A percentile compares a stretch with the other conserved stretches of the same genome.
These are phyloP conservation scores for Pterothamnion heteromorphum DNA, from an alignment of 31 red algal species.

Conservation along the genomic window DNA sequence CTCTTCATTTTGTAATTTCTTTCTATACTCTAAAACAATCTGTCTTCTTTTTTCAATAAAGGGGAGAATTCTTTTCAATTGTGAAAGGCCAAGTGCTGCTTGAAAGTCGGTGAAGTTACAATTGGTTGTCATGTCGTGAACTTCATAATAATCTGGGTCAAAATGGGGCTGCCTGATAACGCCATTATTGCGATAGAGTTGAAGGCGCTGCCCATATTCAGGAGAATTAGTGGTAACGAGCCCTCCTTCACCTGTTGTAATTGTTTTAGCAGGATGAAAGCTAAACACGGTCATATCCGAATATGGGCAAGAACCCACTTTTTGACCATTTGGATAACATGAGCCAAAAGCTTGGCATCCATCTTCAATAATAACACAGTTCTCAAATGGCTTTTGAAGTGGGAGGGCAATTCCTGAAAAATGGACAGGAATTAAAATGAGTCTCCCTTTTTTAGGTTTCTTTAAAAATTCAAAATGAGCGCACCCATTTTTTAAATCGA, in stretches of 20 bases:
- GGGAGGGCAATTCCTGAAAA: background rate
- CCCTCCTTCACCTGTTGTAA: constrained; percentile 38
- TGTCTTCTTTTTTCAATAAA: background rate
- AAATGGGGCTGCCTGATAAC: background rate
- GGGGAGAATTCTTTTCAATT: background rate
- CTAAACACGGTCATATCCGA: constrained; percentile 6
- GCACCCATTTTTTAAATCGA: background rate
- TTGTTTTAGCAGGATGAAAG: constrained; percentile 31
- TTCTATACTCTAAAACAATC: background rate
- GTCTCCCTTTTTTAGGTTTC: background rate
- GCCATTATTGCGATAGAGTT: background rate
- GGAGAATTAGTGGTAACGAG: background rate
- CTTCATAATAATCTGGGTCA: background rate
- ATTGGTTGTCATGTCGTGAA: background rate
- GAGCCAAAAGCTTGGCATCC: background rate
- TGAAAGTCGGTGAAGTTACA: constrained; percentile 10
- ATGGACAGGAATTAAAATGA: background rate
- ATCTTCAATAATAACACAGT: background rate
- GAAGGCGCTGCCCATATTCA: background rate
- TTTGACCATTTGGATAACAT: background rate
- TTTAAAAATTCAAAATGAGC: background rate
- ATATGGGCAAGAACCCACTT: background rate
- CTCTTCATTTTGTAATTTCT: background rate
- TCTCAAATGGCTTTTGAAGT: background rate
- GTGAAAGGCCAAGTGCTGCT: background rate